Evolutionary conservation across 345 rosid genomes (phyloP).

Genomic region (Gossypium herbaceum): DNA sequence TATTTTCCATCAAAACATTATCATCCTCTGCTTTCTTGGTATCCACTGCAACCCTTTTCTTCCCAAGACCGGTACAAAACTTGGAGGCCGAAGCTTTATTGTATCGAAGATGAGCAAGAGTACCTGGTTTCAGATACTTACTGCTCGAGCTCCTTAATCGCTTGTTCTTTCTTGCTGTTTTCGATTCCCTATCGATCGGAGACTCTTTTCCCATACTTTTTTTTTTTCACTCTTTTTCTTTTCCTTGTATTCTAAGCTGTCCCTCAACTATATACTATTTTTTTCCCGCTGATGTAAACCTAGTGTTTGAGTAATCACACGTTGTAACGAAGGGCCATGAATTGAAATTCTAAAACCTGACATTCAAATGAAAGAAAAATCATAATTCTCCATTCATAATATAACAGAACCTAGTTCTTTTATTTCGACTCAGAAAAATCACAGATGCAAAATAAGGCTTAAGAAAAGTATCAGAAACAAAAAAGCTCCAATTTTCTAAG

Average conservation of each 20-base stretch:
- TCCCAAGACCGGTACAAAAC: constrained; percentile 69
- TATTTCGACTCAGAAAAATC: background rate
- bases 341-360: constrained; percentile 16
- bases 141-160: constrained; percentile 46
- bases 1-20: constrained; percentile 23
- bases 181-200: constrained; percentile 41
- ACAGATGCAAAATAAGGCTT: background rate
- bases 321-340: constrained; percentile 1
- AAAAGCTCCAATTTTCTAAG: background rate
- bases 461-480: background rate
- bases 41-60: constrained; percentile 52
- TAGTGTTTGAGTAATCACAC: background rate
- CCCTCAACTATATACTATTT: background rate
- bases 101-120: constrained; percentile 70
- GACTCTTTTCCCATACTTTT: constrained; percentile 66
- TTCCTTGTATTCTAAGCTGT: background rate
- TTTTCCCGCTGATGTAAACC: background rate
- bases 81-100: constrained; percentile 46
- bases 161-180: constrained; percentile 47
- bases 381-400: background rate
- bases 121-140: constrained; percentile 78
- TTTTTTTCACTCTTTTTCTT: background rate
- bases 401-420: background rate
- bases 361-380: background rate
- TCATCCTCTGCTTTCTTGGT: constrained; percentile 35